These are phyloP conservation scores for Gossypium australe DNA, from an alignment of 345 rosid genomes.

Conservation along the genomic window DNA sequence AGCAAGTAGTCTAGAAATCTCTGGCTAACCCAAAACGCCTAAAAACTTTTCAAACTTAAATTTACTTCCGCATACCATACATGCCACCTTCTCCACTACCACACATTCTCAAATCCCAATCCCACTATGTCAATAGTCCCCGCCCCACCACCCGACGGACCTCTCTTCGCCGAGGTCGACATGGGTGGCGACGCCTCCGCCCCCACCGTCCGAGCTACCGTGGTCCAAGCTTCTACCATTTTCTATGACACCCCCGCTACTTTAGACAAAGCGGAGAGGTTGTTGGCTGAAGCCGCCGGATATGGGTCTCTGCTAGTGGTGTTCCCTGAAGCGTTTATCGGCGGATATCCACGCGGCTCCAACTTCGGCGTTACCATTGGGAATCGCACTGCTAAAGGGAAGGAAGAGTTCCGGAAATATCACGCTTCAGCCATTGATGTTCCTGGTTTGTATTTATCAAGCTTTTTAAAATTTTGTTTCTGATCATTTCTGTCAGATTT, in stretches of 20 bases:
- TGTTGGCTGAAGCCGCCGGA: slow-evolving; percentile 79
- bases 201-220: slow-evolving; percentile 70
- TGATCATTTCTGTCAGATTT: neutral
- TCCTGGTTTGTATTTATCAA: slow-evolving; percentile 46
- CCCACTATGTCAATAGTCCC: slow-evolving; percentile 42
- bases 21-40: neutral
- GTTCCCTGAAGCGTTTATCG: slow-evolving; percentile 92
- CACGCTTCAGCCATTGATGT: slow-evolving; percentile 83
- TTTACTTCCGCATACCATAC: no score
- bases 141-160: slow-evolving; percentile 24
- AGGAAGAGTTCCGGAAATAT: slow-evolving; percentile 81
- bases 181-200: slow-evolving; percentile 64
- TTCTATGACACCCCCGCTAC: slow-evolving; percentile 92
- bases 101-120: neutral
- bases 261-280: slow-evolving; percentile 83
- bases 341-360: slow-evolving; percentile 92
- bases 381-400: slow-evolving; percentile 65
- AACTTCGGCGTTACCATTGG: slow-evolving; percentile 70
- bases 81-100: neutral
- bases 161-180: slow-evolving; percentile 69
- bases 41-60: no score
- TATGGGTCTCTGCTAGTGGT: slow-evolving; percentile 81
- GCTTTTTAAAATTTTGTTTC: neutral
- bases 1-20: neutral
- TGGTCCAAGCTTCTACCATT: slow-evolving; percentile 87